Conservation (phyloP, 768 basidiomycete genomes). For the Amanita fuliginea region DNA sequence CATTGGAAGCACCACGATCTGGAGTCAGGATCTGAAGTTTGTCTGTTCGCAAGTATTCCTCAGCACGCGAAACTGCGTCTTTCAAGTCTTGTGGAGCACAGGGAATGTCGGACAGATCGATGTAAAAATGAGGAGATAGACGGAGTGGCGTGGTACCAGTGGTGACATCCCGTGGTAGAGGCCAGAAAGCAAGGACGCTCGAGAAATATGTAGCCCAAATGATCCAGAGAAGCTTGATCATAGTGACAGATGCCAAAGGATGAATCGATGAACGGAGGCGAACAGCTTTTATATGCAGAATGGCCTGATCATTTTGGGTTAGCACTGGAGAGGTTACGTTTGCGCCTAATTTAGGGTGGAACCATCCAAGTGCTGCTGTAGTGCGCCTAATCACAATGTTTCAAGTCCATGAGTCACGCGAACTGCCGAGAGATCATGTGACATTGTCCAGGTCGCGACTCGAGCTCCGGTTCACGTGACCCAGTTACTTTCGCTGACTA, state of each 20-base stretch:
- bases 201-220: not conserved
- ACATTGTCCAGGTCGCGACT: no score
- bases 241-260: not conserved
- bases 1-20: constrained; percentile 48
- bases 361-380: no score
- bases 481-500: no score
- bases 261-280: not conserved
- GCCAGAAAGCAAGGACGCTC: constrained; percentile 23
- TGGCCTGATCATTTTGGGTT: no score
- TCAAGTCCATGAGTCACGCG: no score
- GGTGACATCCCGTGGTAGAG: constrained; percentile 28
- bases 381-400: no score
- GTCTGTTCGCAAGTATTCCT: constrained; percentile 34
- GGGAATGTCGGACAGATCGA: constrained; percentile 30
- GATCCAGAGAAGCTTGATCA: not conserved
- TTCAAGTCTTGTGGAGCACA: constrained; percentile 43
- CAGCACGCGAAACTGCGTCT: constrained; percentile 41
- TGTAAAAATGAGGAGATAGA: constrained; percentile 23
- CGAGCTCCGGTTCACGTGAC: no score
- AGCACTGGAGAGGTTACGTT: no score
- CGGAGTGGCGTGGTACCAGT: constrained; percentile 28
- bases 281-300: no score
- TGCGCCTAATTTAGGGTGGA: no score
- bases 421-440: no score
- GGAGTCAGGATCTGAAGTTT: constrained; percentile 48